These are phyloP conservation scores for Candida dajiaensis DNA, from an alignment of 805 yeast genomes.

Conservation along the genomic window DNA sequence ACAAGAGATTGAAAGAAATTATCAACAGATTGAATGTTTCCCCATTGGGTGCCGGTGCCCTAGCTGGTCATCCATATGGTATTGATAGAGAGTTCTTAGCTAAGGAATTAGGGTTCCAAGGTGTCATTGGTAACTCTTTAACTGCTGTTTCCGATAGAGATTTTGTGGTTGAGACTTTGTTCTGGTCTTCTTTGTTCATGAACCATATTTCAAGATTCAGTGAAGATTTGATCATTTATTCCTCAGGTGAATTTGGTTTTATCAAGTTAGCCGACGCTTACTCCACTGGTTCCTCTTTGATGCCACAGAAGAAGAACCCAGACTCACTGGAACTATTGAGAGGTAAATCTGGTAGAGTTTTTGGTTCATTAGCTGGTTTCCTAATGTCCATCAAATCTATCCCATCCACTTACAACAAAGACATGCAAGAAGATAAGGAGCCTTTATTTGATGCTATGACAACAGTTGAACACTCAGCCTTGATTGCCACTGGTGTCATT, in stretches of 20 bases:
- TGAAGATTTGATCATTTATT: conserved; percentile 92
- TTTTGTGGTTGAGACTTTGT: conserved; percentile 90
- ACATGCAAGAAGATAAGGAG: conserved; percentile 98
- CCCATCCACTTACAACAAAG: conserved; percentile 97
- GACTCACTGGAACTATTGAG: conserved; percentile 92
- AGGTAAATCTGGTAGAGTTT: conserved; percentile 96
- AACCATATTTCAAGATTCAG: conserved; percentile 92
- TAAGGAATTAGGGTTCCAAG: conserved; percentile 66
- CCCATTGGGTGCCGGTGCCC: conserved; percentile 96
- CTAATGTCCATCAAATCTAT: conserved; percentile 95
- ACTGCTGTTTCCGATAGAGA: conserved; percentile 98
- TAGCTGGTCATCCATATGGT: conserved; percentile 99
- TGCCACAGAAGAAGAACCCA: conserved; percentile 99
- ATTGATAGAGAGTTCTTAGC: conserved; percentile 92
- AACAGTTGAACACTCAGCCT: conserved; percentile 89
- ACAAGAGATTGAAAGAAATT: conserved; percentile 76
- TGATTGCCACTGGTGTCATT: conserved; percentile 94
- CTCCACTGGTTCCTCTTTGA: conserved; percentile 95
- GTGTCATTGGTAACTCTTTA: conserved; percentile 91
- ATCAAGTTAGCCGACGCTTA: conserved; percentile 92
- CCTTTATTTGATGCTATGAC: conserved; percentile 89
- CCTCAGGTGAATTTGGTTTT: conserved; percentile 97
- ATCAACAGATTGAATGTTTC: conserved; percentile 77
- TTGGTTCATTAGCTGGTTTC: conserved; percentile 92
- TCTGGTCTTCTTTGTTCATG: conserved; percentile 94